These are phyloP conservation scores for Saposhnikovia divaricata DNA, from an alignment of 129 eudicot species.

Conservation along the genomic window DNA sequence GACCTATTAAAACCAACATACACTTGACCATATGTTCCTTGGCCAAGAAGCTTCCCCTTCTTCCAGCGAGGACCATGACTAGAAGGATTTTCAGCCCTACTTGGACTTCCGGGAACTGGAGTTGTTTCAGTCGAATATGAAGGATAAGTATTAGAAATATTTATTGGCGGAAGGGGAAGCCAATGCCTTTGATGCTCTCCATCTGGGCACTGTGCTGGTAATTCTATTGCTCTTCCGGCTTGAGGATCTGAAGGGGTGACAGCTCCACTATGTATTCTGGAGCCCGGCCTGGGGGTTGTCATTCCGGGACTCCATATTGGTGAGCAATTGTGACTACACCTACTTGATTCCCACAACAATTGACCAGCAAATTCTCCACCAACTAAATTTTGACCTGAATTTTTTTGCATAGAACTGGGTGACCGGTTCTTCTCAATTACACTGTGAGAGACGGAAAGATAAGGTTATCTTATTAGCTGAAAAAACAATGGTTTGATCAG, in stretches of 20 bases:
- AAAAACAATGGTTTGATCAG: not conserved
- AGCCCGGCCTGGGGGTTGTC: conserved; percentile 59
- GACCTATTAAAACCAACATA: conserved; percentile 64
- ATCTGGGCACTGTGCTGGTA: conserved; percentile 24
- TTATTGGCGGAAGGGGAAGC: conserved; percentile 47
- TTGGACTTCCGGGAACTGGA: conserved; percentile 40
- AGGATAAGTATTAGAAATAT: conserved; percentile 25
- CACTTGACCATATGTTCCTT: conserved; percentile 67
- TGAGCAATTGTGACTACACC: conserved; percentile 56
- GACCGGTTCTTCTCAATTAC: conserved; percentile 17
- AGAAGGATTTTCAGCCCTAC: conserved; percentile 25
- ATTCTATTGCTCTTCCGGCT: conserved; percentile 29
- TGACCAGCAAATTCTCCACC: conserved; percentile 41
- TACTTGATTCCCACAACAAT: conserved; percentile 30
- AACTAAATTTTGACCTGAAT: conserved; percentile 48
- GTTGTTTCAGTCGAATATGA: conserved; percentile 36
- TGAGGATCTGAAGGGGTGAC: conserved; percentile 49
- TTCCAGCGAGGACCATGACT: conserved; percentile 52
- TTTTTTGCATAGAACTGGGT: not conserved
- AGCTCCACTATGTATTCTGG: conserved; percentile 47
- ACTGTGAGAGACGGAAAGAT: not conserved
- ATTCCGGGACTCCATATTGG: conserved; percentile 53
- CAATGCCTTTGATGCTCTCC: conserved; percentile 39
- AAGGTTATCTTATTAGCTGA: not conserved
- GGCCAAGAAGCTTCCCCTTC: conserved; percentile 60